Evolutionary conservation across 2,329 filamentous ascomycete species (phyloP).

Genomic region (Ilyonectria robusta): DNA sequence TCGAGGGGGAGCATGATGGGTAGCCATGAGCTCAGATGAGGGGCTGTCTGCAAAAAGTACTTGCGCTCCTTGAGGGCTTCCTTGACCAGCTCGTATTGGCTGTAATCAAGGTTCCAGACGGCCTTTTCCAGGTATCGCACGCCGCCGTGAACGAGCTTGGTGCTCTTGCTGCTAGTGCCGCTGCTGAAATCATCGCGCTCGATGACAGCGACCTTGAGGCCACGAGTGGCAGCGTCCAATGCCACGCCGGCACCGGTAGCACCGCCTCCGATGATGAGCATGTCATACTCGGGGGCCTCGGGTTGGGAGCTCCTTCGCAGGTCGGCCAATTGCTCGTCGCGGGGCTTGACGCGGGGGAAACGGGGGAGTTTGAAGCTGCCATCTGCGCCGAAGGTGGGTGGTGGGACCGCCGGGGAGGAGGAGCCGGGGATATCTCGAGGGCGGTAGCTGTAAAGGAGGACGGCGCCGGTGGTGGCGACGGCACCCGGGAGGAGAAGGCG

Average conservation of each 20-base stretch:
- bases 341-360: conserved; percentile 74
- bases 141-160: conserved; percentile 83
- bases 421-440: conserved; percentile 80
- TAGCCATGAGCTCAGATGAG: conserved; percentile 80
- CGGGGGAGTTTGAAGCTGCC: conserved; percentile 76
- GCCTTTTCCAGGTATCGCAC: conserved; percentile 83
- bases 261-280: conserved; percentile 79
- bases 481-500: conserved; percentile 61
- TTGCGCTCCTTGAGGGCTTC: conserved; percentile 82
- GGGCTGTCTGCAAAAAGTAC: conserved; percentile 82
- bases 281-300: conserved; percentile 71
- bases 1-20: conserved; percentile 83
- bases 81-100: conserved; percentile 78
- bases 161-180: conserved; percentile 82
- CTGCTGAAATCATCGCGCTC: conserved; percentile 82
- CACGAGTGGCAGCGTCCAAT: conserved; percentile 79
- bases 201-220: conserved; percentile 79
- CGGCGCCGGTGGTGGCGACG: conserved; percentile 59
- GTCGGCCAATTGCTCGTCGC: conserved; percentile 75
- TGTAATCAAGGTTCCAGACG: conserved; percentile 82
- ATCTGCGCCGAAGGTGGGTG: conserved; percentile 77
- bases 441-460: conserved; percentile 71
- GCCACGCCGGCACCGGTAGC: conserved; percentile 81
- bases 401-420: conserved; percentile 77
- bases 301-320: conserved; percentile 61